These are phyloP conservation scores for Adansonia grandidieri DNA, from an alignment of 441 rosid species.

Conservation along the genomic window DNA sequence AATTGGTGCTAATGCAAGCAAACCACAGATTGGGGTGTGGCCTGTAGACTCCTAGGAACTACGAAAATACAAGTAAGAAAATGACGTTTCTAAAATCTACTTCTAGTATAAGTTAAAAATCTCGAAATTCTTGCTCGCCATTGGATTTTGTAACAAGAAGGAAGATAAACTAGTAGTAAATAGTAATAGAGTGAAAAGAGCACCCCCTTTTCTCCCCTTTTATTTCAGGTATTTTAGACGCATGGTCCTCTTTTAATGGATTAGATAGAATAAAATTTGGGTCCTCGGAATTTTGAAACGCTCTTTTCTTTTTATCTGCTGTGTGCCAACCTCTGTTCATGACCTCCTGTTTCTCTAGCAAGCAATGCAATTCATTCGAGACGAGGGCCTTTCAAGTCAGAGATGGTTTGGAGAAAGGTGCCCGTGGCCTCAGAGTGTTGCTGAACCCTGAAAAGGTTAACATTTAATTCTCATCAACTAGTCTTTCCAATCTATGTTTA, in stretches of 20 bases:
- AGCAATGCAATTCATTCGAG: conserved; percentile 80
- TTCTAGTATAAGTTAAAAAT: neutral
- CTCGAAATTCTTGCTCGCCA: neutral
- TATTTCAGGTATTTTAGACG: neutral
- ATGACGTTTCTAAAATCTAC: neutral
- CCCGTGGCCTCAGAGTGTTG: conserved; percentile 61
- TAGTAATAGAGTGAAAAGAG: neutral
- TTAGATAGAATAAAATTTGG: neutral
- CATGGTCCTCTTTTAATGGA: neutral
- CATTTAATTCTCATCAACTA: neutral
- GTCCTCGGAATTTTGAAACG: neutral
- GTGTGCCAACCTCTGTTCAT: conserved; percentile 14
- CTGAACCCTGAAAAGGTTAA: conserved; percentile 79
- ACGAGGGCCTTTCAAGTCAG: conserved; percentile 70
- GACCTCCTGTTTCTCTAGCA: conserved; percentile 42
- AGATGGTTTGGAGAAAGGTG: conserved; percentile 58
- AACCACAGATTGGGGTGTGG: neutral
- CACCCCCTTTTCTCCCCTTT: neutral
- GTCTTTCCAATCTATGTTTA: neutral
- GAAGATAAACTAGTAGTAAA: neutral
- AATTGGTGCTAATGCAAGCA: neutral
- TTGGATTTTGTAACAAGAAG: neutral
- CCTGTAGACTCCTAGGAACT: neutral
- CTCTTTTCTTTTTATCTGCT: neutral
- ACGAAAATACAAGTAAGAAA: neutral